Evolutionary conservation across 805 yeast genomes (phyloP), one percentile per base, ranked within the genome.

Genomic region (Ogataea pilisensis): DNA sequence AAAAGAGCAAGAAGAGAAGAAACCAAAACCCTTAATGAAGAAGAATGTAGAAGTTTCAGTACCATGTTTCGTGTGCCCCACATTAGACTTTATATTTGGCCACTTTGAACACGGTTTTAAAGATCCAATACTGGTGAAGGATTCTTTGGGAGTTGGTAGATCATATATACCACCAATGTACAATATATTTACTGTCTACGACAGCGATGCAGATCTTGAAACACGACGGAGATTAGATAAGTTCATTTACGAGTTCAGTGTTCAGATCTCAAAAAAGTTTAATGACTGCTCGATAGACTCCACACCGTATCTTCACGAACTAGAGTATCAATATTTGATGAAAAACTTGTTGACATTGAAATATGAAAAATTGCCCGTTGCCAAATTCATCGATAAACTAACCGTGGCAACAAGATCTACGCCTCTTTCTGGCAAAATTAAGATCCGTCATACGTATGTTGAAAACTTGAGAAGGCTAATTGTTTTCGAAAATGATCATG

Each of bases 321-420:
- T 46, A 13, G 62, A 57, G 24, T 55, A 50, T 26, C 34, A 50
- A 14, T 57, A 52, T 38, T 43, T 57, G 14, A 50, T 45, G 41
- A 19, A 29, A 2, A 46, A 53, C 30, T 17, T 57, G 5, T 37
- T 21, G 2, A 36, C 14, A 3, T 35, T 48, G 8, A 24, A 42
- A 22, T 37, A 38, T 5, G 28, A 31, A 3, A 19, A 25, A 8
- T 28, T 57, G 14, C 53, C 57, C 3, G 49, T 56, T 2, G 19
- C 41, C 8, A 29, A n/a, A 26, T 26, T 44, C n/a, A n/a, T n/a
- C n/a, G n/a, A n/a, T n/a, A n/a, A n/a, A n/a, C n/a, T n/a, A n/a
- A n/a, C n/a, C n/a, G n/a, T n/a, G n/a, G n/a, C n/a, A n/a, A n/a
- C n/a, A n/a, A n/a, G n/a, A n/a, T n/a, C n/a, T n/a, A n/a, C 7